Conservation (phyloP, 768 basidiomycete genomes). For the Lactifluus rugatus region DNA sequence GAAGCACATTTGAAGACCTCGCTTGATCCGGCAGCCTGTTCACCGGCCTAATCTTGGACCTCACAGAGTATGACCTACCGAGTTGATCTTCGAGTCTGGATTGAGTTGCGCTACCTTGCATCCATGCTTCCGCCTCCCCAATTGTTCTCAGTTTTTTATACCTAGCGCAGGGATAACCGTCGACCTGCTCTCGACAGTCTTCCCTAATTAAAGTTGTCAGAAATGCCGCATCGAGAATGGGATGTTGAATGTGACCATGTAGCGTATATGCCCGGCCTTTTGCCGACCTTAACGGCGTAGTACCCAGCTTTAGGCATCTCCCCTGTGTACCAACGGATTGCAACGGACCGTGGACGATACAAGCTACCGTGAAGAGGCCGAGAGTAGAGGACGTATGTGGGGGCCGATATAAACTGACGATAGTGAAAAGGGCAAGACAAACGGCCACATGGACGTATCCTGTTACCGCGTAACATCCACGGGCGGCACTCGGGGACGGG, state of each 20-base stretch:
- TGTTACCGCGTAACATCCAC: neutral
- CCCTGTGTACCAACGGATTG: neutral
- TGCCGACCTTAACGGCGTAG: slow-evolving; percentile 69
- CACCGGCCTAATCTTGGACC: neutral
- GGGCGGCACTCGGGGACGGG: too few species aligned
- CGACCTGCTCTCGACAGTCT: slow-evolving; percentile 61
- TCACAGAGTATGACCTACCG: neutral
- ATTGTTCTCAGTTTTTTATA: slow-evolving; percentile 59
- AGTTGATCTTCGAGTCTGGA: neutral
- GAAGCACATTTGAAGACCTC: neutral
- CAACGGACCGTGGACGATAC: neutral
- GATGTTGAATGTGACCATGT: slow-evolving; percentile 46
- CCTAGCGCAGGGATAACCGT: slow-evolving; percentile 48
- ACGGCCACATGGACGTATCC: neutral
- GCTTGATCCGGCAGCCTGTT: neutral
- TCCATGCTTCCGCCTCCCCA: slow-evolving; percentile 51
- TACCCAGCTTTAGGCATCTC: slow-evolving; percentile 30
- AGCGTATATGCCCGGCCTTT: slow-evolving; percentile 51
- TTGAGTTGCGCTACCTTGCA: slow-evolving; percentile 19
- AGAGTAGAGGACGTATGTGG: neutral
- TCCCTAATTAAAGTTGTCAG: slow-evolving; percentile 37
- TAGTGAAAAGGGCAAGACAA: neutral
- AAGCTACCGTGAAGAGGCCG: neutral
- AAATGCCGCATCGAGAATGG: neutral
- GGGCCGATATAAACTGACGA: neutral